These are phyloP conservation scores for Trametes pubescens DNA, from an alignment of 1,284 basidiomycete species.

Conservation along the genomic window DNA sequence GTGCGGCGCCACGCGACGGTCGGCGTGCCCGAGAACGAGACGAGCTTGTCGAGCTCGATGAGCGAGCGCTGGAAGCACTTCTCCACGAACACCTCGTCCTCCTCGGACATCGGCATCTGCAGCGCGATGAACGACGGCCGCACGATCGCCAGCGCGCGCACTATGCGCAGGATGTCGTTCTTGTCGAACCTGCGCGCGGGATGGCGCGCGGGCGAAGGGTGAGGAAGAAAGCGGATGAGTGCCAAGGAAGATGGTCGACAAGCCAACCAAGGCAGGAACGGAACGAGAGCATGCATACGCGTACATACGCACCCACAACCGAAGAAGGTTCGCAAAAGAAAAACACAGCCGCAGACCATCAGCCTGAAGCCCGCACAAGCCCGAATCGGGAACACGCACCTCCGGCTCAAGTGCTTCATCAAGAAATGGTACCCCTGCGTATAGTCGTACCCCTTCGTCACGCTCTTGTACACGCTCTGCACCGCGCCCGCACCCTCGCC, in stretches of 20 bases:
- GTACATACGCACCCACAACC: constrained; percentile 19
- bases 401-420: constrained; percentile 89
- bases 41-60: constrained; percentile 95
- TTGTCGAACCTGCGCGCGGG: constrained; percentile 83
- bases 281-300: constrained; percentile 6
- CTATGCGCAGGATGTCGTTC: constrained; percentile 93
- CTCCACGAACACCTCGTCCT: constrained; percentile 96
- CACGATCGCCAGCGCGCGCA: constrained; percentile 93
- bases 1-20: constrained; percentile 99
- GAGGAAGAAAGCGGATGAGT: neutral
- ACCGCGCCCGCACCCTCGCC: constrained; percentile 43
- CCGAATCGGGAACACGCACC: constrained; percentile 59
- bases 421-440: constrained; percentile 94
- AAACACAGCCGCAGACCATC: constrained; percentile 10
- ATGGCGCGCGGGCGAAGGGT: neutral
- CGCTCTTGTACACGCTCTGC: constrained; percentile 75
- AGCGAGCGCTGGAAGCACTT: constrained; percentile 94
- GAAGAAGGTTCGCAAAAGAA: neutral
- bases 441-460: constrained; percentile 89
- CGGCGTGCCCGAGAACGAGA: constrained; percentile 97
- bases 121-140: constrained; percentile 95
- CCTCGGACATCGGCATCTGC: constrained; percentile 93
- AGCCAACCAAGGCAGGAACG: neutral
- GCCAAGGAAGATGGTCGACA: neutral
- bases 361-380: neutral